A percentile compares a stretch with the other conserved stretches of the same genome.
Evolutionary conservation across 2,329 filamentous ascomycete species (phyloP).

Genomic region (Monilinia fructicola): DNA sequence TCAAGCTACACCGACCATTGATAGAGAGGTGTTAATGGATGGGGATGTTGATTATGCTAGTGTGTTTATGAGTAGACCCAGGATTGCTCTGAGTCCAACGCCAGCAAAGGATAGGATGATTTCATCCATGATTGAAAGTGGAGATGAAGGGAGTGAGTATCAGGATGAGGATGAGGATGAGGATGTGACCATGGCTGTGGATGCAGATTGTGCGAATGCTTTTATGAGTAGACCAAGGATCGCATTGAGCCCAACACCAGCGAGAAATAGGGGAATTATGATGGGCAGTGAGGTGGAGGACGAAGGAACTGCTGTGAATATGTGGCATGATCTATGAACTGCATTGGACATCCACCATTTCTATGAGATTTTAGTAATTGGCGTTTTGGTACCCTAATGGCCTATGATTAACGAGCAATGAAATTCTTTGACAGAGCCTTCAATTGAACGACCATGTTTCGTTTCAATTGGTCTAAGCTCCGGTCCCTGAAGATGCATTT

Average conservation of each 20-base stretch:
- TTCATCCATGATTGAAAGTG: conserved; percentile 9
- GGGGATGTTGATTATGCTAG: conserved; percentile 66
- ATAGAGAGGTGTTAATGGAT: conserved; percentile 53
- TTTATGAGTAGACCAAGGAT: conserved; percentile 84
- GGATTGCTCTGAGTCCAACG: conserved; percentile 71
- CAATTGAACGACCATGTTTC: background rate
- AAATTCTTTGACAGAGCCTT: background rate
- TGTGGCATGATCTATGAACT: conserved; percentile 14
- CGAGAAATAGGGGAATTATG: background rate
- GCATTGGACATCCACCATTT: background rate
- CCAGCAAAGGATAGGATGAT: conserved; percentile 13
- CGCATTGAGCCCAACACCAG: conserved; percentile 62
- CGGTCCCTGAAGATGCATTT: background rate
- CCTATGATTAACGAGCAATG: conserved; percentile 7
- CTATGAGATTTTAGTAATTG: background rate
- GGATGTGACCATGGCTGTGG: conserved; percentile 54
- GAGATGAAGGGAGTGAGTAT: background rate
- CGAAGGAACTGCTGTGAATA: conserved; percentile 6
- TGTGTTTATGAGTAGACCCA: conserved; percentile 82
- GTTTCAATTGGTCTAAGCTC: background rate
- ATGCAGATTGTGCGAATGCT: conserved; percentile 72
- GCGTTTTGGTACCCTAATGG: background rate
- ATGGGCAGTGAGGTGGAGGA: background rate
- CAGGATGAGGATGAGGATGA: conserved; percentile 12
- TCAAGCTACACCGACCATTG: conserved; percentile 34